Evolutionary conservation across 129 eudicot genomes (phyloP).

Genomic region (Apium graveolens): DNA sequence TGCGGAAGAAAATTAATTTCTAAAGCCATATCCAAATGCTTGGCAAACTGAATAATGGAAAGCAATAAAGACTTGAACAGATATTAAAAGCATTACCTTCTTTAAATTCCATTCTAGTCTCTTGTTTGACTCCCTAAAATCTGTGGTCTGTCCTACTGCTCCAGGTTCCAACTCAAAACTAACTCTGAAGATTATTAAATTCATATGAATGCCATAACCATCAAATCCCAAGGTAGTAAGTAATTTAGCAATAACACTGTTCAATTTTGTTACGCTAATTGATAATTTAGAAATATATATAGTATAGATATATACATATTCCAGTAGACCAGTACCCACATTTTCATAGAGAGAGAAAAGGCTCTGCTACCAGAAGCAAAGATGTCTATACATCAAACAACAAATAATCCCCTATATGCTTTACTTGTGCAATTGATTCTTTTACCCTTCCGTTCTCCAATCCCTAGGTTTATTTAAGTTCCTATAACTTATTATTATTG

Average conservation of each 20-base stretch:
- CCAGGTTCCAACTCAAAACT: constrained; percentile 93
- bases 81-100: constrained; percentile 40
- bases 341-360: too few relatives aligned
- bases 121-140: constrained; percentile 80
- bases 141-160: constrained; percentile 77
- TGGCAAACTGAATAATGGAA: not conserved
- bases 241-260: too few relatives aligned
- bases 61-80: not conserved
- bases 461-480: not conserved
- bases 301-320: too few relatives aligned
- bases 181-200: constrained; percentile 37
- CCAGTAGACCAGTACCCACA: too few relatives aligned
- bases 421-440: too few relatives aligned
- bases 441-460: not conserved
- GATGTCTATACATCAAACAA: too few relatives aligned
- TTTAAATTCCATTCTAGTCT: constrained; percentile 83
- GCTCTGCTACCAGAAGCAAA: too few relatives aligned
- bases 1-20: too few relatives aligned
- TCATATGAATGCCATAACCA: constrained; percentile 2
- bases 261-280: too few relatives aligned
- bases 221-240: not conserved
- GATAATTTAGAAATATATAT: too few relatives aligned
- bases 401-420: too few relatives aligned
- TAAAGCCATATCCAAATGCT: not conserved
- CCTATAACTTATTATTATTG: not conserved